phyloP scores from a whole-genome alignment of 2,329 filamentous ascomycete genomes.

The Claviceps maximensis region DNA sequence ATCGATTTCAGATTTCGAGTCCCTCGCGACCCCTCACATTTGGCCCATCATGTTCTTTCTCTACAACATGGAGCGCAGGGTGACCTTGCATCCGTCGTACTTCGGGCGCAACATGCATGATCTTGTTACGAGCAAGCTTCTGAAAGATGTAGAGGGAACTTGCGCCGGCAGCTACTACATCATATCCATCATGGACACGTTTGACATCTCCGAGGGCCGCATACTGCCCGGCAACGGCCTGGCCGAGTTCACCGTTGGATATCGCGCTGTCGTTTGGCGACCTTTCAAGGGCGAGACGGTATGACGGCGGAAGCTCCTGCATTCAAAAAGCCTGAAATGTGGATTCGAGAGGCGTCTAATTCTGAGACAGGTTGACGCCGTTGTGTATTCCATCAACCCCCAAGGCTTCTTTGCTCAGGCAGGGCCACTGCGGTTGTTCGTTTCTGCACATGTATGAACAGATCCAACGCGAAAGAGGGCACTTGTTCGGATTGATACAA shows the following conservation, averaged over 20 bases:
- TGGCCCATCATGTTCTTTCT: constrained; percentile 79
- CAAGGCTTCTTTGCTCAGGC: constrained; percentile 85
- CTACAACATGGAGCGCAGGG: constrained; percentile 87
- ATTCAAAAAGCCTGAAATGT: constrained; percentile 1
- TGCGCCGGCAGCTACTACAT: constrained; percentile 96
- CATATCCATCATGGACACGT: constrained; percentile 93
- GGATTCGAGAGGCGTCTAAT: constrained; percentile 16
- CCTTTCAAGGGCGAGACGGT: constrained; percentile 98
- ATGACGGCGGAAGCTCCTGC: constrained; percentile 24
- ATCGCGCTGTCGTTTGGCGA: constrained; percentile 92
- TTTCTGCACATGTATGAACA: constrained; percentile 63
- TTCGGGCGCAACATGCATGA: constrained; percentile 91
- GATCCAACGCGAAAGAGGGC: background rate
- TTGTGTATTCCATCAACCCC: constrained; percentile 81
- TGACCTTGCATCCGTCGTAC: constrained; percentile 92
- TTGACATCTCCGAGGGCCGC: constrained; percentile 85
- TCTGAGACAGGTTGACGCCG: constrained; percentile 66
- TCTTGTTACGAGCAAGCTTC: constrained; percentile 75
- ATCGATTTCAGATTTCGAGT: too few species aligned
- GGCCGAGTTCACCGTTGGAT: constrained; percentile 89
- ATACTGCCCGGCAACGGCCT: constrained; percentile 85
- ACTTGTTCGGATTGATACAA: background rate
- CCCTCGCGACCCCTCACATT: background rate
- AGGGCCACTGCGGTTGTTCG: constrained; percentile 65
- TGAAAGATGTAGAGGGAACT: constrained; percentile 87